Evolutionary conservation across 768 basidiomycete genomes (phyloP), one percentile per base, ranked within the genome.

Genomic region (Boletus tylopilopsis): DNA sequence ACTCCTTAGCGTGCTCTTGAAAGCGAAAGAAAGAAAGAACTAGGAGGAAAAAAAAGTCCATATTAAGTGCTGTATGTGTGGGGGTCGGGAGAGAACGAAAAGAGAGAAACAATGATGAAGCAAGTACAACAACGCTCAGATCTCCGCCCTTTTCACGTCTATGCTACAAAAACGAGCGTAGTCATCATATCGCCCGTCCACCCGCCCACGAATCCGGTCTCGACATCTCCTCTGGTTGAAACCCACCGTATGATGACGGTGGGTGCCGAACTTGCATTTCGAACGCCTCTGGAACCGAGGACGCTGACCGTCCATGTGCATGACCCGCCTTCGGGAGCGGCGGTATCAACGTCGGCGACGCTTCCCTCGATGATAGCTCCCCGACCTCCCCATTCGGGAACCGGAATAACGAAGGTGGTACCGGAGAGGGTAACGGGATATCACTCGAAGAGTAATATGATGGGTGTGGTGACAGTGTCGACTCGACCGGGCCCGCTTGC

Each of bases 371-470:
- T 13, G 68, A 57, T 18, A 41, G 72, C 45, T 63, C 74, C 29
- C 71, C 75, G 5, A 76, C 60, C 51, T 79, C 76, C 7, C 77
- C 79, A 30, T 70, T 59, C 2, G 80, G 56, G 47, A 72, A 73
- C 44, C 64, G 71, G 61, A 77, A 78, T 49, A 72, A 64, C 5
- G 81, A 70, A 53, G 66, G 74, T 3, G 83, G 79, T 36, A 80
- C 61, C 0, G 85, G 84, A 5, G 85, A 85, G 12, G 81, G 74
- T 5, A 73, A 59, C 2, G 76, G 71, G 65, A 84, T 62, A 63
- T 78, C 64, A 45, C 66, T 68, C 54, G 71, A 60, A 51, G 87
- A 85, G 62, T 90, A 67, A 59, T 85, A 87, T 16, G 88, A 88
- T 9, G 67, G 67, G 21, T 68, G 56, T n/a, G 58, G 72, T 4